These are phyloP conservation scores for Aspergillus flavus DNA, from an alignment of 2,329 filamentous ascomycete species.

Conservation along the genomic window DNA sequence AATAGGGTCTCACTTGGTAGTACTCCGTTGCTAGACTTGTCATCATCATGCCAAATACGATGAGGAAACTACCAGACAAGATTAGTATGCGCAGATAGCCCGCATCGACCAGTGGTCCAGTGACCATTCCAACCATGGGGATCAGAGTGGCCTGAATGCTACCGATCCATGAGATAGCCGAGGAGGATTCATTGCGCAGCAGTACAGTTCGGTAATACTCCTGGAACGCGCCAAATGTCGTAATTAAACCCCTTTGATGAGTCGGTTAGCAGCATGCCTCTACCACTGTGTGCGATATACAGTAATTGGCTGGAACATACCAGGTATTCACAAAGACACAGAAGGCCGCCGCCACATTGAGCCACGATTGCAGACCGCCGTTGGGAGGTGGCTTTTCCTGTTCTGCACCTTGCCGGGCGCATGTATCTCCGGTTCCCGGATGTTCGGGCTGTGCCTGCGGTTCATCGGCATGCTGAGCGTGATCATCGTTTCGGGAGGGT, in stretches of 20 bases:
- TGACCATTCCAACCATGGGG: slow-evolving; percentile 49
- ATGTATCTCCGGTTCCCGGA: neutral
- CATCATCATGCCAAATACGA: slow-evolving; percentile 38
- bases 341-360: slow-evolving; percentile 33
- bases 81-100: slow-evolving; percentile 48
- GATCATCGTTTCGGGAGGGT: neutral
- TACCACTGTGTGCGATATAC: neutral
- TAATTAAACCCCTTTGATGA: slow-evolving; percentile 43
- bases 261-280: neutral
- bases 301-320: slow-evolving; percentile 15
- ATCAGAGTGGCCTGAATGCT: slow-evolving; percentile 52
- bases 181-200: slow-evolving; percentile 39
- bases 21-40: slow-evolving; percentile 30
- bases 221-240: slow-evolving; percentile 53
- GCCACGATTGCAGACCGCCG: slow-evolving; percentile 32
- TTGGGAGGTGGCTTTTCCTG: slow-evolving; percentile 20
- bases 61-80: slow-evolving; percentile 43
- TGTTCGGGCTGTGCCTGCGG: neutral
- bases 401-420: neutral
- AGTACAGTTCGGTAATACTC: slow-evolving; percentile 49
- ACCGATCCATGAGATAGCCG: slow-evolving; percentile 53
- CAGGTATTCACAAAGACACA: slow-evolving; percentile 39
- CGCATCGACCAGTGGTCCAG: slow-evolving; percentile 54
- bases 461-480: neutral
- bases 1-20: slow-evolving; percentile 27